Conservation (phyloP, 768 basidiomycete genomes). For the Cubamyces sp. region DNA sequence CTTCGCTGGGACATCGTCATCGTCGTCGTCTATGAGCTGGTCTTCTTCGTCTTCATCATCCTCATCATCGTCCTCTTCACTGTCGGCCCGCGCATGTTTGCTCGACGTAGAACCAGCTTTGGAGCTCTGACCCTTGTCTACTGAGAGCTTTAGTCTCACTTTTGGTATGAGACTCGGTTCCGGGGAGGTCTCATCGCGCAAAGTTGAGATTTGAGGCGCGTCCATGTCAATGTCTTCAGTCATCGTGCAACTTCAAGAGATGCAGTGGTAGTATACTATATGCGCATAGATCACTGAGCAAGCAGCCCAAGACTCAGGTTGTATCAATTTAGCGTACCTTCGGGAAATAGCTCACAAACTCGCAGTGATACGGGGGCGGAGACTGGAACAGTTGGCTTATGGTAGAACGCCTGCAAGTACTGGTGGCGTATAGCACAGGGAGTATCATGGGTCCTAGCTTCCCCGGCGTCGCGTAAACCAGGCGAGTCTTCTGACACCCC, state of each 20-base stretch:
- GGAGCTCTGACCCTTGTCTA: constrained; percentile 47
- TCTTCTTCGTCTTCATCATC: constrained; percentile 78
- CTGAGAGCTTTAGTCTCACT: constrained; percentile 54
- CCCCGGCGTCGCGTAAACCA: neutral
- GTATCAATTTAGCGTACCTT: too few species aligned
- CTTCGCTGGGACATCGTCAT: constrained; percentile 36
- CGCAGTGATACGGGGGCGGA: too few species aligned
- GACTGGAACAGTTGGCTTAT: too few species aligned
- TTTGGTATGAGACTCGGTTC: constrained; percentile 47
- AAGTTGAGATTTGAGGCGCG: constrained; percentile 80
- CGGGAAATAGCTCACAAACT: too few species aligned
- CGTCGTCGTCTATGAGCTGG: constrained; percentile 79
- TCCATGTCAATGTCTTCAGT: constrained; percentile 67
- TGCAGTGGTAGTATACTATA: too few species aligned
- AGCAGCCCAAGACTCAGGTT: too few species aligned
- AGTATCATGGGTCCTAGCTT: too few species aligned
- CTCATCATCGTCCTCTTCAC: constrained; percentile 59
- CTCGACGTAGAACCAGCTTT: constrained; percentile 38
- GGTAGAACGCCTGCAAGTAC: too few species aligned
- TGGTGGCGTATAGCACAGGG: too few species aligned
- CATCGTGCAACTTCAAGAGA: constrained; percentile 26
- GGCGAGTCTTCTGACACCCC: constrained; percentile 6
- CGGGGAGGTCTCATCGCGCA: constrained; percentile 73
- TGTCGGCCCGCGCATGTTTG: constrained; percentile 25
- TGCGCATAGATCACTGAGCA: too few species aligned